A percentile compares a stretch with the other conserved stretches of the same genome.
phyloP scores from a whole-genome alignment of 345 rosid genomes.

The Erucastrum elatum region DNA sequence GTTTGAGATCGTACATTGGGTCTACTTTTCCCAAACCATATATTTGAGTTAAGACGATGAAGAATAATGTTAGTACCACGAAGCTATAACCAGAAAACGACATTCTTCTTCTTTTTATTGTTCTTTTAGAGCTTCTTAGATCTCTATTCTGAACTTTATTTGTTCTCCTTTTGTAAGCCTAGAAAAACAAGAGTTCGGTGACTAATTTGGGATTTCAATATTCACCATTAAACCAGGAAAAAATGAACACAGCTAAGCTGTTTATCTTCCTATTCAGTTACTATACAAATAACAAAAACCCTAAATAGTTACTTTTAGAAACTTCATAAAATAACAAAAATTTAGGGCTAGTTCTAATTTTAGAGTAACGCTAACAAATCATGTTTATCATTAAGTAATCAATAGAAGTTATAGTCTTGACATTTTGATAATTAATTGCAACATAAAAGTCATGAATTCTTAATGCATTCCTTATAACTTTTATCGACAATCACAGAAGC shows the following conservation, averaged over 20 bases:
- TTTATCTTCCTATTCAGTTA: neutral
- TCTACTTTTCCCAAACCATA: conserved; percentile 19
- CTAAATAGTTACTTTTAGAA: neutral
- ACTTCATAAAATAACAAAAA: conserved; percentile 4
- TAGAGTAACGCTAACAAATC: neutral
- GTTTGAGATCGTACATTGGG: conserved; percentile 40
- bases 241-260: neutral
- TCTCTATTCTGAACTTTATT: neutral
- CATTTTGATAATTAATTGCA: neutral
- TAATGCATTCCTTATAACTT: no score
- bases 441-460: neutral
- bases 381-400: neutral
- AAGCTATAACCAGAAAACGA: conserved; percentile 18
- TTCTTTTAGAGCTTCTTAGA: neutral
- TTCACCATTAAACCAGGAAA: neutral
- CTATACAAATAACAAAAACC: neutral
- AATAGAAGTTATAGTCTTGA: neutral
- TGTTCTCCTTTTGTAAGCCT: conserved; percentile 10
- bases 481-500: no score
- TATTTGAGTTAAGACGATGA: conserved; percentile 10
- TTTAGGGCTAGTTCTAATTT: conserved; percentile 8
- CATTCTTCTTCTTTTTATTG: conserved; percentile 14
- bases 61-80: conserved; percentile 8
- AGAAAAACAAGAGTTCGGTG: conserved; percentile 10
- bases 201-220: conserved; percentile 18